Conservation (phyloP, 169 alveolate species). For the Plasmodium yoelii region DNA sequence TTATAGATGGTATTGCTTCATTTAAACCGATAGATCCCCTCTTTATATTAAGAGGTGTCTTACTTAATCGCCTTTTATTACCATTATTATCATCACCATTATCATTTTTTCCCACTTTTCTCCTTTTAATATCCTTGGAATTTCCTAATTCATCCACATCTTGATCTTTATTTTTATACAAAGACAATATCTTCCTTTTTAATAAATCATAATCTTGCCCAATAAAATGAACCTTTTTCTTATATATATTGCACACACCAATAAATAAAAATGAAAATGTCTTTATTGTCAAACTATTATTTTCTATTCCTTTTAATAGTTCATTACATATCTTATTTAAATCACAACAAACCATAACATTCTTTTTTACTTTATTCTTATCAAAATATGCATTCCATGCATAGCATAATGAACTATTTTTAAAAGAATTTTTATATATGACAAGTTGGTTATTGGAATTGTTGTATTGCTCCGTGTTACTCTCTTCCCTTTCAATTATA, state of each 20-base stretch:
- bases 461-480: constrained; percentile 13
- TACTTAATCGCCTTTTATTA: constrained; percentile 49
- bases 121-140: constrained; percentile 40
- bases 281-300: constrained; percentile 68
- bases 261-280: constrained; percentile 69
- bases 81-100: constrained; percentile 28
- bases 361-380: constrained; percentile 67
- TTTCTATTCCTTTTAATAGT: constrained; percentile 62
- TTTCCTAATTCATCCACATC: constrained; percentile 40
- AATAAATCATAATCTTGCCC: constrained; percentile 74
- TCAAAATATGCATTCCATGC: constrained; percentile 78
- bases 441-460: constrained; percentile 40
- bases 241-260: constrained; percentile 74
- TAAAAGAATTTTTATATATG: constrained; percentile 45
- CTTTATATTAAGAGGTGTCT: constrained; percentile 66
- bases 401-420: constrained; percentile 50
- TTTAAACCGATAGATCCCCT: constrained; percentile 65
- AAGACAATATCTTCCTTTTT: constrained; percentile 68
- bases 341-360: constrained; percentile 75
- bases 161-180: constrained; percentile 64
- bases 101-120: constrained; percentile 56
- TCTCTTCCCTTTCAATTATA: constrained; percentile 63
- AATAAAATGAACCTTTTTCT: constrained; percentile 66
- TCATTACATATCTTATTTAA: constrained; percentile 61
- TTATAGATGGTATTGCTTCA: constrained; percentile 55